Base-by-base conservation (phyloP, 2,329 filamentous ascomycete species). In the Phyllosticta ampelicida region DNA sequence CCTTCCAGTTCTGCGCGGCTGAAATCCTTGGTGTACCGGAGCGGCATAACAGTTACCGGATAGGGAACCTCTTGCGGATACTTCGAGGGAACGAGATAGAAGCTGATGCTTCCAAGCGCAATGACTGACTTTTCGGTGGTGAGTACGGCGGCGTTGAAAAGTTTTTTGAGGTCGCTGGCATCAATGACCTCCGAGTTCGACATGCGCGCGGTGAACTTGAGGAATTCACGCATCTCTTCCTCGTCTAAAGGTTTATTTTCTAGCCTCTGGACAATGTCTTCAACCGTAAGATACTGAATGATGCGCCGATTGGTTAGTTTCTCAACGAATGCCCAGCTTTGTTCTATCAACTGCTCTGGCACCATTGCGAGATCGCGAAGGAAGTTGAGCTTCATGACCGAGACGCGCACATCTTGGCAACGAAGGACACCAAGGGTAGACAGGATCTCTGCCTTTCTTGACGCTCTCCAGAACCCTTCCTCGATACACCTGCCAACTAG, bases 381-480 rank as follows among this genome's bases (percentile, higher is more conserved):
- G 67, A 99, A 99, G 64, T 80, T 84, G 48, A 86, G 71, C 49
- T 85, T 82, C 77, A 76, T 88, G 69, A 69, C 86, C 75, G 69
- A 87, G 64, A 95, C 81, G 30, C 94, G 87, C 36, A 96, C 89
- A 64, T 87, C 81, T 11, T 87, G 83, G 36, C 88, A 95, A n/a
- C 87, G 83, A 56, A 96, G 78, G 6, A 99, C 85, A 58, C 95
- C 95, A 60, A 86, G 84, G 19, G 87, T 95, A 1, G 91, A 96
- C 63, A 95, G 85, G 6, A 96, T 81, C 66, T 96, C 91, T 2
- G 89, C 84, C 62, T 86, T 86, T 68, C 84, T 86, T 67, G 88
- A 94, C 62, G 89, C 91, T 36, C 85, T 95, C 94, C 94, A 99
- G 69, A 99, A 99, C 0, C 90, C 89, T 72, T 96, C 89, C 67